Percentiles rank a stretch among this genome's conserved stretches.
Evolutionary conservation across 805 yeast genomes (phyloP).

Genomic region (Suhomyces tanzawaensis): DNA sequence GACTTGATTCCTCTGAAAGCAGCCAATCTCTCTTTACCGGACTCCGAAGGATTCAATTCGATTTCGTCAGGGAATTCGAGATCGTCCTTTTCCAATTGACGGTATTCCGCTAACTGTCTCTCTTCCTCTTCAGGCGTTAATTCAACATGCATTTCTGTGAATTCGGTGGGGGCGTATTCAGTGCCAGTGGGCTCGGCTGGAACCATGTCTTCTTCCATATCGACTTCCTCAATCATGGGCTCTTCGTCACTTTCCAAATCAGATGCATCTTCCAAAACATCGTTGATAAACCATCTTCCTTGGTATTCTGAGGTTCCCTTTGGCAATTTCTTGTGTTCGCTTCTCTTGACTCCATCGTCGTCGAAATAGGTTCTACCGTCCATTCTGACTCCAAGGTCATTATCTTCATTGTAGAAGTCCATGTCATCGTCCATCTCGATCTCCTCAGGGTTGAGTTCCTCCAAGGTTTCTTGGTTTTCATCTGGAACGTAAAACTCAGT

Average conservation of each 20-base stretch:
- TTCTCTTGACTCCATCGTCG: constrained; percentile 16
- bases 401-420: constrained; percentile 20
- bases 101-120: constrained; percentile 66
- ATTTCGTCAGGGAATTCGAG: constrained; percentile 94
- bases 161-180: constrained; percentile 47
- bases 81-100: constrained; percentile 75
- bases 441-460: constrained; percentile 58
- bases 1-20: constrained; percentile 88
- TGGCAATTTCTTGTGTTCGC: constrained; percentile 45
- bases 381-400: constrained; percentile 48
- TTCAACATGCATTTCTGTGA: constrained; percentile 65
- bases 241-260: constrained; percentile 44
- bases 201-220: constrained; percentile 23
- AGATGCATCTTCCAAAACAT: constrained; percentile 41
- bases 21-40: constrained; percentile 70
- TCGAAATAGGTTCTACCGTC: constrained; percentile 56
- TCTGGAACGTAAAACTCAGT: constrained; percentile 23
- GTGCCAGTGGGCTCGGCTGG: constrained; percentile 18
- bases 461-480: constrained; percentile 55
- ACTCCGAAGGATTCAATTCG: constrained; percentile 73
- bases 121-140: constrained; percentile 80
- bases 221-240: constrained; percentile 38
- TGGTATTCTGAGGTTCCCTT: constrained; percentile 76
- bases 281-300: constrained; percentile 72
- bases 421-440: constrained; percentile 41